Percentiles rank a stretch among this genome's conserved stretches.
phyloP scores from a whole-genome alignment of 768 basidiomycete species.

The Mycena venus region DNA sequence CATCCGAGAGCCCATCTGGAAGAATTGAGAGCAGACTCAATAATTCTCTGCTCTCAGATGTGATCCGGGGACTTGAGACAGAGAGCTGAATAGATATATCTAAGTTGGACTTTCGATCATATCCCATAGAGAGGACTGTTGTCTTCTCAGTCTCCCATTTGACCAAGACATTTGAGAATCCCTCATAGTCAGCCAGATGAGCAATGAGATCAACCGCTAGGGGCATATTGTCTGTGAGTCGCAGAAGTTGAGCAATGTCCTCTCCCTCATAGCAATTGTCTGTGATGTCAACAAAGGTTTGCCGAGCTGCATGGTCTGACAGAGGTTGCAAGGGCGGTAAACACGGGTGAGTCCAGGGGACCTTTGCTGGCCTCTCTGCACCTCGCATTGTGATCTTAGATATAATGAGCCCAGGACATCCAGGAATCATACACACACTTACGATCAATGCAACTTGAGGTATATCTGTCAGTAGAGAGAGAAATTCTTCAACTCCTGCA shows the following conservation, averaged over 20 bases:
- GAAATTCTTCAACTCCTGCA: background rate
- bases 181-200: background rate
- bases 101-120: too few species aligned
- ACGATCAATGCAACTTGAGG: background rate
- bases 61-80: too few species aligned
- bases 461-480: background rate
- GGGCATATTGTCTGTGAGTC: too few species aligned
- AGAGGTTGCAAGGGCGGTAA: background rate
- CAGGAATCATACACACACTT: background rate
- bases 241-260: too few species aligned
- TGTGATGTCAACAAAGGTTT: background rate
- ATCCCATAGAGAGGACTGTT: too few species aligned
- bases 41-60: too few species aligned
- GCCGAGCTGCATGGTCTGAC: background rate
- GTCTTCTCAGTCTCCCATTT: too few species aligned
- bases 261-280: too few species aligned
- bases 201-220: too few species aligned
- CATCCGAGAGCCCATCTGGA: background rate
- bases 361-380: background rate
- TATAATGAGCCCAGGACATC: background rate
- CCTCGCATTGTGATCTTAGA: constrained; percentile 2
- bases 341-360: background rate
- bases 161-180: background rate
- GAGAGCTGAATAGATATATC: too few species aligned
- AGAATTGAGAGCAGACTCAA: too few species aligned